phyloP scores from a whole-genome alignment of 805 yeast species.

The Deakozyma indianensis region DNA sequence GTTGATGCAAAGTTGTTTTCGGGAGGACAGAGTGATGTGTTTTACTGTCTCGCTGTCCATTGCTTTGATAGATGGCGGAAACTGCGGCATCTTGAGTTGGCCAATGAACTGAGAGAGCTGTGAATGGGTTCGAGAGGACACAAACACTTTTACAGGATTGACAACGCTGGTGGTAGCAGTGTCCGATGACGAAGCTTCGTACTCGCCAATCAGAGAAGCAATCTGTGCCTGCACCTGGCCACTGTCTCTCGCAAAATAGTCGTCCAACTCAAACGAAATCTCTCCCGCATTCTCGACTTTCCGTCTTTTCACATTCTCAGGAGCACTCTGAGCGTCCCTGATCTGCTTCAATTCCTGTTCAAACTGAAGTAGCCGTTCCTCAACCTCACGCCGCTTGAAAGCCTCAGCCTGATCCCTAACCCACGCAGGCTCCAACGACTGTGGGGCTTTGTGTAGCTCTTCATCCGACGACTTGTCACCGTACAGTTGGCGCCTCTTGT shows the following conservation, averaged over 20 bases:
- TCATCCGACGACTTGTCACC: conserved; percentile 5
- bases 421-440: conserved; percentile 50
- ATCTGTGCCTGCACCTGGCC: conserved; percentile 3
- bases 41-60: conserved; percentile 37
- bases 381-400: conserved; percentile 4
- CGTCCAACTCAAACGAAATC: conserved; percentile 4
- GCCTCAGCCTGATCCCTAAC: conserved; percentile 29
- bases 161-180: conserved; percentile 2
- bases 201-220: conserved; percentile 3
- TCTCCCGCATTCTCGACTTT: background rate
- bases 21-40: conserved; percentile 62
- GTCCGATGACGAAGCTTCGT: conserved; percentile 2
- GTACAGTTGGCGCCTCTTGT: conserved; percentile 21
- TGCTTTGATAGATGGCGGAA: conserved; percentile 44
- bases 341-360: conserved; percentile 9
- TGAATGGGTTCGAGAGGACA: conserved; percentile 82
- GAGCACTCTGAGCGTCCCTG: conserved; percentile 5
- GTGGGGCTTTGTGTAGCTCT: background rate
- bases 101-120: conserved; percentile 69
- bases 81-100: conserved; percentile 48
- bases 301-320: background rate
- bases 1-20: conserved; percentile 75
- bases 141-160: conserved; percentile 40
- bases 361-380: conserved; percentile 12
- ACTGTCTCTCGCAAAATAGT: conserved; percentile 3